A percentile compares a stretch with the other conserved stretches of the same genome.
phyloP scores from a whole-genome alignment of 805 yeast genomes.

The Kluyveromyces siamensis region DNA sequence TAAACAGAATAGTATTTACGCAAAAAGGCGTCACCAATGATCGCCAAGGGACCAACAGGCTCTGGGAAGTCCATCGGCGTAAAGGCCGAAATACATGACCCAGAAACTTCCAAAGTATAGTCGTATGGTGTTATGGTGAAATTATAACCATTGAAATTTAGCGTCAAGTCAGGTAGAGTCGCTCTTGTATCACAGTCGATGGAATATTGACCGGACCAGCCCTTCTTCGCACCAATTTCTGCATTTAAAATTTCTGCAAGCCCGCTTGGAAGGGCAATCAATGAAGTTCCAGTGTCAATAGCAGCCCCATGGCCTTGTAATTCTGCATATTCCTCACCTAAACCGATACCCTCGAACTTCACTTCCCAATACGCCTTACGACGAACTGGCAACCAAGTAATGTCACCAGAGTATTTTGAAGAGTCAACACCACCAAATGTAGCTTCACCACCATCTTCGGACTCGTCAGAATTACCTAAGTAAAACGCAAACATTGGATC shows the following conservation, averaged over 20 bases:
- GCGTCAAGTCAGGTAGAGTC: slow-evolving; percentile 81
- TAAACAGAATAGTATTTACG: slow-evolving; percentile 91
- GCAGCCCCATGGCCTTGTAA: slow-evolving; percentile 88
- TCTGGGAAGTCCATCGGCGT: slow-evolving; percentile 97
- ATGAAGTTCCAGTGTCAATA: slow-evolving; percentile 96
- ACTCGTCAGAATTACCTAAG: slow-evolving; percentile 69
- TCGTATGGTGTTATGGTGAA: slow-evolving; percentile 86
- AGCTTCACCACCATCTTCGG: slow-evolving; percentile 77
- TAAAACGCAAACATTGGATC: slow-evolving; percentile 81
- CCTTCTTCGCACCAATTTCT: slow-evolving; percentile 93
- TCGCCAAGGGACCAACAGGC: slow-evolving; percentile 94
- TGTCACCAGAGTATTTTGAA: slow-evolving; percentile 65
- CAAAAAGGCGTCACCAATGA: slow-evolving; percentile 94
- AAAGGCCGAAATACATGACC: slow-evolving; percentile 92
- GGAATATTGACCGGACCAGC: slow-evolving; percentile 96
- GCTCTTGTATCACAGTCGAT: slow-evolving; percentile 85
- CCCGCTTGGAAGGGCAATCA: slow-evolving; percentile 89
- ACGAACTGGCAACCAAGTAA: slow-evolving; percentile 95
- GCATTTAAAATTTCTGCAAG: slow-evolving; percentile 92
- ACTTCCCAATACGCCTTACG: slow-evolving; percentile 99
- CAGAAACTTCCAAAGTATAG: slow-evolving; percentile 89
- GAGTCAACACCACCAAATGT: slow-evolving; percentile 93
- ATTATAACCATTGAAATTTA: slow-evolving; percentile 82
- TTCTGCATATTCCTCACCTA: slow-evolving; percentile 87
- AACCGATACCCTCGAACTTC: slow-evolving; percentile 76